Evolutionary conservation across 106 monocot genomes (phyloP), one percentile per base, ranked within the genome.

Genomic region (Acorus calamus): DNA sequence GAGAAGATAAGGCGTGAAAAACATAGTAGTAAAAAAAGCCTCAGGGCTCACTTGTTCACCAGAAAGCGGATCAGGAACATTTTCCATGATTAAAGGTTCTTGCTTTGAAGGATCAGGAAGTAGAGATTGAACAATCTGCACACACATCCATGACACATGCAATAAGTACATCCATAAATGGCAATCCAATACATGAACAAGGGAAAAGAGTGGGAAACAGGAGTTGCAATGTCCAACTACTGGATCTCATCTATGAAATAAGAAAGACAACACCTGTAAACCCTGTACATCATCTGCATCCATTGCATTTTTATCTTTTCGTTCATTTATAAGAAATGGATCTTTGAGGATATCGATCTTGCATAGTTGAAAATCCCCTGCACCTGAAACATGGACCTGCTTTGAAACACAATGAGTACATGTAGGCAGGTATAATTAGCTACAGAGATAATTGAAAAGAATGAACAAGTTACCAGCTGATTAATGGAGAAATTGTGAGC

Each of bases 311-410:
- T 2, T 65, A 55, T 72, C 65, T 69, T 73, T 87, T 69, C 76
- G 82, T 55, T 78, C 87, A 72, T 62, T 87, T 43, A 84, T 14
- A 63, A 84, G 84, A 63, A 76, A 80, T 13, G 81, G 94, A 74
- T 96, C 94, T 57, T 80, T 82, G 8, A 96, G 82, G 56, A 96
- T 57, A 69, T 90, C 94, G 53, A 90, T 84, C 62, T 76, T 81
- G 53, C 71, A 47, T 50, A 94, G 76, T 47, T 89, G 94, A 78
- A 89, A 94, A 77, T 94, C 94, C 56, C 94, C 94, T 59, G 76
- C 86, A 66, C 94, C 94, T 73, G 94, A 84, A 67, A 94, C 79
- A 72, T 94, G 94, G 65, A 94, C 84, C 94, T 89, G 63, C 54
- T 61, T 52, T 67, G 65, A 69, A 60, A 53, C 28, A 68, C 11